A percentile compares a stretch with the other conserved stretches of the same genome.
phyloP scores from a whole-genome alignment of 352 stramenopile species.

The Phytophthora sp. region DNA sequence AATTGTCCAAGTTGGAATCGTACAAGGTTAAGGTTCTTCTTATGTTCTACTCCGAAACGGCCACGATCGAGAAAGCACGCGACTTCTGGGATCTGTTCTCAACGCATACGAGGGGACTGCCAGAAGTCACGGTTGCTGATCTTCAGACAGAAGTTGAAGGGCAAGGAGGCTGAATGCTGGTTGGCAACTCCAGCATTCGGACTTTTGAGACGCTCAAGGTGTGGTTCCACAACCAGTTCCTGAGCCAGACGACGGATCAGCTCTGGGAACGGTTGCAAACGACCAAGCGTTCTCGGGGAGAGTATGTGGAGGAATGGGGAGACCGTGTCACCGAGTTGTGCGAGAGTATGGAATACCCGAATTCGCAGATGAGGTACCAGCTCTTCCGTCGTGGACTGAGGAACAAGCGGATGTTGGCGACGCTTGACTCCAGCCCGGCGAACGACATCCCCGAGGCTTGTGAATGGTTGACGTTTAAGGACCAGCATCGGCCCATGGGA shows the following conservation, averaged over 20 bases:
- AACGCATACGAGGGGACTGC: too few relatives aligned
- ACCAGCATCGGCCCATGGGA: neutral
- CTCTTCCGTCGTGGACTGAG: neutral
- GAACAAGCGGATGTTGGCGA: neutral
- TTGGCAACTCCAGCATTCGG: too few relatives aligned
- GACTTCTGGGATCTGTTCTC: too few relatives aligned
- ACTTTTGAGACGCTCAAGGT: too few relatives aligned
- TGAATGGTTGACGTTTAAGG: neutral
- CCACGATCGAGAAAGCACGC: too few relatives aligned
- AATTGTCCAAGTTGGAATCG: too few relatives aligned
- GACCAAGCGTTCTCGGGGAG: slow-evolving; percentile 4
- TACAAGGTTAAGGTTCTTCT: too few relatives aligned
- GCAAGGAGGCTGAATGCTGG: too few relatives aligned
- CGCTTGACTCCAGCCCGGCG: neutral
- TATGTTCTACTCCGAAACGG: too few relatives aligned
- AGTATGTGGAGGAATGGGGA: neutral
- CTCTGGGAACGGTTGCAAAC: neutral
- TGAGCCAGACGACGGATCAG: neutral
- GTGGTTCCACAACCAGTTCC: neutral
- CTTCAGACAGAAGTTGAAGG: too few relatives aligned
- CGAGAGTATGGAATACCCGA: neutral
- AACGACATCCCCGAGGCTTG: neutral
- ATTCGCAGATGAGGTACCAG: neutral
- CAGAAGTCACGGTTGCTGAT: too few relatives aligned
- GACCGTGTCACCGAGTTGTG: neutral